Base-by-base conservation (phyloP, 1,139 yeast genomes). In the Diutina rugosa region DNA sequence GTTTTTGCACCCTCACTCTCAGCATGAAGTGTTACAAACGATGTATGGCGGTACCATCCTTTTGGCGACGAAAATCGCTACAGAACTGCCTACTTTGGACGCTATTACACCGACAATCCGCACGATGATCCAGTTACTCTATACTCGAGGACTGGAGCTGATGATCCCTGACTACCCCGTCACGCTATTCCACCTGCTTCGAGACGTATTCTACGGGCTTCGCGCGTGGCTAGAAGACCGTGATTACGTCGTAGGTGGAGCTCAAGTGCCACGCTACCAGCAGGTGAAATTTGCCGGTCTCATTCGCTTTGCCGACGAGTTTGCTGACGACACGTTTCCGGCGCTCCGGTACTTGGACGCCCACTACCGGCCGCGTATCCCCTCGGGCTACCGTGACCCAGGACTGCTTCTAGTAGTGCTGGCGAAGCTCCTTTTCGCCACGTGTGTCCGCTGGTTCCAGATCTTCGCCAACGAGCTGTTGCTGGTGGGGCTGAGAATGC, bases 91-190 rank as follows among this genome's bases (percentile, higher is more conserved):
- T 4, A 6, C 41, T 1, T 4, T 16, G 7, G 21, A n/a, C 44
- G 14, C 32, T n/a, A n/a, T 49, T 3, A 49, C 53, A 4, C 53
- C 53, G 3, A 49, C 53, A 3, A 18, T 30, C 5, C 21, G 53
- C 8, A 30, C 28, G 8, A 16, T 32, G 41, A 49, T 49, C 44
- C 53, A 30, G 16, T 8, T 49, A n/a, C 8, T 49, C 1, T 49
- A 30, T 18, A 30, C 44, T 1, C 18, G 35, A 14, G 7, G 32
- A 4, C 29, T 18, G 44, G 28, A 6, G 8, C 41, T 49, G 44
- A n/a, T 49, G 53, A 49, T 49, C 16, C 53, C 53, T 14, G 53
- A 49, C 10, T 49, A 49, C 28, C 53, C 41, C 26, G n/a, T 16
- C 6, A 18, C 26, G 2, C 12, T 44, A 9, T 7, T 44, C 21